Evolutionary conservation across 345 rosid genomes (phyloP), one percentile per base, ranked within the genome.

Genomic region (thale cress (Arabidopsis thaliana)): DNA sequence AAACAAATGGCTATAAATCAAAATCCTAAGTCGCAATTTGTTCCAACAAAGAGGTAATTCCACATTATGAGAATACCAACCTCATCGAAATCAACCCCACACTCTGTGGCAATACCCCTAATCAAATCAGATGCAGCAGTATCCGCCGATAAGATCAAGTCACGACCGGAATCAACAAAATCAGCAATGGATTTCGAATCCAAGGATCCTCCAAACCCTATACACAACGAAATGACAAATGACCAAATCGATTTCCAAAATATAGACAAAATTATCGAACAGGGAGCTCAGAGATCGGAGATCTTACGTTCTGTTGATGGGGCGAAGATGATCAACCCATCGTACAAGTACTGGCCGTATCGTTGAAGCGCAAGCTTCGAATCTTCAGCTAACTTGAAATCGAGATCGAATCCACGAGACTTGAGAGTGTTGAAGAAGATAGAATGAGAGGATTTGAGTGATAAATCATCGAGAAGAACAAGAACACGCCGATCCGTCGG

Each of bases 71-170:
- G 22, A 23, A 20, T 16, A 79, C 88, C 24, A 16, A 89, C 89
- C 89, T 87, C 91, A 16, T 87, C 94, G 72, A 89, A 89, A 82
- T 84, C 91, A 72, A 87, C 86, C 4, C 91, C 94, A 67, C 86
- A 89, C 72, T 89, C 89, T 1, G 84, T 76, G 16, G 90, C 90
- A 16, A 87, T 73, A 0, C 83, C 82, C 32, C 78, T 80, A 38
- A 84, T 82, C 69, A 89, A 71, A 82, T 86, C 87, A 60, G 91
- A 89, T 3, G 90, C 85, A 61, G 86, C 81, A n/a, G 71, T 78
- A 84, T 89, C 91, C 40, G 81, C 91, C 30, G 90, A 89, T 8
- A 89, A 8, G 52, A 89, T 83, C 84, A 89, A 77, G 67, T 87
- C 90, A 37, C 80, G 90, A 65, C 91, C 94, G 3, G 91, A 85